phyloP scores from a whole-genome alignment of 2,329 filamentous ascomycete genomes.

The Alternaria incomplexa region DNA sequence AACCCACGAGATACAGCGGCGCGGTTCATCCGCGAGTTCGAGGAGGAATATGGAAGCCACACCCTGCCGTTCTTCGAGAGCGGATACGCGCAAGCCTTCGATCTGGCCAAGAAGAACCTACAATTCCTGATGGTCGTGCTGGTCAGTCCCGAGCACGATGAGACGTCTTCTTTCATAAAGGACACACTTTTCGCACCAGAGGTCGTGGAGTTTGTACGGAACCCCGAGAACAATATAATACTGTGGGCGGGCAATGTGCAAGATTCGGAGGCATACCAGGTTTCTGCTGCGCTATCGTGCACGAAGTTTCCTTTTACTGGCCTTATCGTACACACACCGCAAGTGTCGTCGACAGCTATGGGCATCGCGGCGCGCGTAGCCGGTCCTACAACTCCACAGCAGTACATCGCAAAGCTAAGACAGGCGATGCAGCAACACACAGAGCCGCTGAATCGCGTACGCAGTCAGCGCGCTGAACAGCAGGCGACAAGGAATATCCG shows the following conservation, averaged over 20 bases:
- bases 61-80: conserved; percentile 81
- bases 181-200: conserved; percentile 81
- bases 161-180: conserved; percentile 79
- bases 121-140: conserved; percentile 91
- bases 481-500: conserved; percentile 80
- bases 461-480: conserved; percentile 79
- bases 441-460: conserved; percentile 74
- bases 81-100: conserved; percentile 89
- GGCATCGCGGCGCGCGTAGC: conserved; percentile 81
- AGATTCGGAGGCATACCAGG: conserved; percentile 93
- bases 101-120: conserved; percentile 86
- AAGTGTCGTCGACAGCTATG: conserved; percentile 85
- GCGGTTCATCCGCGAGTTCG: conserved; percentile 89
- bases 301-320: conserved; percentile 93
- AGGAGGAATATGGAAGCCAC: conserved; percentile 84
- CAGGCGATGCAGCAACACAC: conserved; percentile 75
- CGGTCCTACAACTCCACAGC: conserved; percentile 71
- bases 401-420: conserved; percentile 78
- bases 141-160: conserved; percentile 91
- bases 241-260: conserved; percentile 93
- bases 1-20: conserved; percentile 87
- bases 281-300: conserved; percentile 83
- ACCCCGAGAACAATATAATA: conserved; percentile 78
- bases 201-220: conserved; percentile 74
- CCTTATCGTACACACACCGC: conserved; percentile 84